Evolutionary conservation across 371 early-diverging fungal species (phyloP).

Genomic region (Mucor plumbeus): DNA sequence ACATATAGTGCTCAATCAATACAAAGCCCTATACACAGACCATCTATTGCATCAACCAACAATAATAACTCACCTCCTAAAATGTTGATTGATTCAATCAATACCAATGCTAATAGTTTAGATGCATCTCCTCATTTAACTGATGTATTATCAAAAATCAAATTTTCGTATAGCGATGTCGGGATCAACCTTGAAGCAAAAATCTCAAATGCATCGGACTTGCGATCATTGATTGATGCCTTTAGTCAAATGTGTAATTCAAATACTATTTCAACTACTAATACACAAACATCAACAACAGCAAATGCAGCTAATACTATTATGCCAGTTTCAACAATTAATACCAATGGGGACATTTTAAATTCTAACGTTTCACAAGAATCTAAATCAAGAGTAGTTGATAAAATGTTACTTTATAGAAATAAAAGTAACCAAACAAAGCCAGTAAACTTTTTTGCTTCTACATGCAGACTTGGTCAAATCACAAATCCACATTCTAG

Average conservation of each 20-base stretch:
- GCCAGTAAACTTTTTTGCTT: constrained; percentile 39
- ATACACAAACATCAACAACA: neutral
- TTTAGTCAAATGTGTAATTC: constrained; percentile 37
- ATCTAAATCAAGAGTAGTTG: constrained; percentile 3
- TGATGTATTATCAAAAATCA: constrained; percentile 35
- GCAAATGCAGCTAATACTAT: neutral
- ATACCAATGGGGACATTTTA: neutral
- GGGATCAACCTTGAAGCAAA: constrained; percentile 43
- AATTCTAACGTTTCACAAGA: neutral
- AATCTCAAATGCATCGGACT: constrained; percentile 36
- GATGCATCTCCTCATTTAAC: constrained; percentile 7
- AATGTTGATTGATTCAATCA: neutral
- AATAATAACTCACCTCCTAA: constrained; percentile 9
- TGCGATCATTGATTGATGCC: constrained; percentile 40
- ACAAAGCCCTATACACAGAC: constrained; percentile 10
- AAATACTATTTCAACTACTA: neutral
- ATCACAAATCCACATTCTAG: constrained; percentile 33
- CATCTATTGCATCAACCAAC: constrained; percentile 2
- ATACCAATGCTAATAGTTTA: neutral
- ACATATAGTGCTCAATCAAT: neutral
- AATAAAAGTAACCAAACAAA: constrained; percentile 34
- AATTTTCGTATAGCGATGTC: constrained; percentile 37
- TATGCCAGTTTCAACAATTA: neutral
- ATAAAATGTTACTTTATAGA: constrained; percentile 28
- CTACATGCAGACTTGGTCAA: constrained; percentile 28